These are phyloP conservation scores for Fusarium sp. DNA, from an alignment of 2,329 filamentous ascomycete genomes.

Conservation along the genomic window DNA sequence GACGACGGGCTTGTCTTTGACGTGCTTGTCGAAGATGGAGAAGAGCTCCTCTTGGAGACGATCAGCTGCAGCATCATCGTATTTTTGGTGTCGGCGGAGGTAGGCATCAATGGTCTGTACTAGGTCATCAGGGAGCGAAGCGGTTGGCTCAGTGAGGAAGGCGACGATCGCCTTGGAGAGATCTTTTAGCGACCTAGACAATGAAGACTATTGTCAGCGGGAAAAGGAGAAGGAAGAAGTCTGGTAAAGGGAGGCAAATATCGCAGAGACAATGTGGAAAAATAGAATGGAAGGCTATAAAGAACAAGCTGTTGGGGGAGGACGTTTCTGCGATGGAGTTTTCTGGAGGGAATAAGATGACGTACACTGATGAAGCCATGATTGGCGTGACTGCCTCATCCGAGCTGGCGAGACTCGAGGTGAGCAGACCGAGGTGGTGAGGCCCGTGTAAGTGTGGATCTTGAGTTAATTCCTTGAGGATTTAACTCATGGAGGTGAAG, in stretches of 20 bases:
- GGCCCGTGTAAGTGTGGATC: conserved; percentile 43
- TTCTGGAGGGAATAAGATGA: conserved; percentile 44
- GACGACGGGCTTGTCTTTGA: conserved; percentile 68
- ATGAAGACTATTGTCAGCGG: conserved; percentile 43
- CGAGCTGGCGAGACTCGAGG: conserved; percentile 40
- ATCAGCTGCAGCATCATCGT: conserved; percentile 77
- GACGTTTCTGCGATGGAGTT: conserved; percentile 33
- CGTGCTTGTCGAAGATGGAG: conserved; percentile 73
- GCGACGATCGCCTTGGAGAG: conserved; percentile 69
- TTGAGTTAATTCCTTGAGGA: conserved; percentile 15
- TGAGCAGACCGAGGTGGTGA: conserved; percentile 45
- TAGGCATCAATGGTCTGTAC: conserved; percentile 73
- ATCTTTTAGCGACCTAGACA: conserved; percentile 69
- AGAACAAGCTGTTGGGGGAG: conserved; percentile 27
- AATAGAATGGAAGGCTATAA: conserved; percentile 33
- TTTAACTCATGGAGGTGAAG: conserved; percentile 39
- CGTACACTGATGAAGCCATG: conserved; percentile 51
- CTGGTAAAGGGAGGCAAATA: conserved; percentile 23
- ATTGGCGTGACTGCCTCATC: conserved; percentile 47
- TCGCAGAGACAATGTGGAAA: conserved; percentile 24
- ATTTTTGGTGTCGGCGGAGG: conserved; percentile 74
- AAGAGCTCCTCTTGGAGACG: conserved; percentile 80
- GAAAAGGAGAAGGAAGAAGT: conserved; percentile 2
- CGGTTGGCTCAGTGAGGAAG: conserved; percentile 62
- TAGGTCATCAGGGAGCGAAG: conserved; percentile 77